Conservation (phyloP, 2,329 filamentous ascomycete genomes). For the Fusarium tuaranense region DNA sequence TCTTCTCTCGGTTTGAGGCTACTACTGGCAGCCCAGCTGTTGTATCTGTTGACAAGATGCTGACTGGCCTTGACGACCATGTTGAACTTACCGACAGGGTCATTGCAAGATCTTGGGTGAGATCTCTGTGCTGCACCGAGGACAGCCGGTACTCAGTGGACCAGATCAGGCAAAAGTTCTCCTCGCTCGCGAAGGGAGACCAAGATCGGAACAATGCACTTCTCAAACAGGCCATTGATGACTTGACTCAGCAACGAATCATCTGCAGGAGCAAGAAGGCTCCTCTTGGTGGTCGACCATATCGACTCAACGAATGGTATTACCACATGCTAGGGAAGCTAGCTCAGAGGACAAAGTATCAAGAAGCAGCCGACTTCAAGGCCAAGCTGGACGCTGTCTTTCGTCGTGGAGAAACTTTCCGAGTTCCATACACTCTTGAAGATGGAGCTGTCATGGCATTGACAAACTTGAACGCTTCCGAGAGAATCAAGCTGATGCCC, state of each 20-base stretch:
- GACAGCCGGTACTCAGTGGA: slow-evolving; percentile 61
- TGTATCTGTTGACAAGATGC: slow-evolving; percentile 39
- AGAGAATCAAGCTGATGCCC: slow-evolving; percentile 65
- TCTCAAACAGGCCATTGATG: slow-evolving; percentile 61
- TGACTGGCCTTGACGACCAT: slow-evolving; percentile 1
- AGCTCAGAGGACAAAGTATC: slow-evolving; percentile 65
- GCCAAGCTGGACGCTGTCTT: slow-evolving; percentile 68
- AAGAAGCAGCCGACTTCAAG: slow-evolving; percentile 71
- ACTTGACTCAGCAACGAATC: slow-evolving; percentile 64
- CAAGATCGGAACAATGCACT: slow-evolving; percentile 56
- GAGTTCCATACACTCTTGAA: slow-evolving; percentile 67
- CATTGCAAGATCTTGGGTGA: slow-evolving; percentile 69
- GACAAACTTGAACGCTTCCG: slow-evolving; percentile 72
- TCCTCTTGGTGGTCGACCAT: slow-evolving; percentile 69
- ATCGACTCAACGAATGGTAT: slow-evolving; percentile 71
- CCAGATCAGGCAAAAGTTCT: slow-evolving; percentile 63
- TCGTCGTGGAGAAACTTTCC: slow-evolving; percentile 53
- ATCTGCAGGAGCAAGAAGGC: slow-evolving; percentile 71
- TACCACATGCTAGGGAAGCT: slow-evolving; percentile 67
- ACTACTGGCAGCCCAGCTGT: slow-evolving; percentile 61
- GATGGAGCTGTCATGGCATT: slow-evolving; percentile 76
- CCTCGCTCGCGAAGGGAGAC: slow-evolving; percentile 58
- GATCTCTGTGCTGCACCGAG: slow-evolving; percentile 67
- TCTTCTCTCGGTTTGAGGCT: slow-evolving; percentile 69
- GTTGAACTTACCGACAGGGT: slow-evolving; percentile 47